Conservation (phyloP, 78 protist genomes). For the Dictyostelium discoideum region DNA sequence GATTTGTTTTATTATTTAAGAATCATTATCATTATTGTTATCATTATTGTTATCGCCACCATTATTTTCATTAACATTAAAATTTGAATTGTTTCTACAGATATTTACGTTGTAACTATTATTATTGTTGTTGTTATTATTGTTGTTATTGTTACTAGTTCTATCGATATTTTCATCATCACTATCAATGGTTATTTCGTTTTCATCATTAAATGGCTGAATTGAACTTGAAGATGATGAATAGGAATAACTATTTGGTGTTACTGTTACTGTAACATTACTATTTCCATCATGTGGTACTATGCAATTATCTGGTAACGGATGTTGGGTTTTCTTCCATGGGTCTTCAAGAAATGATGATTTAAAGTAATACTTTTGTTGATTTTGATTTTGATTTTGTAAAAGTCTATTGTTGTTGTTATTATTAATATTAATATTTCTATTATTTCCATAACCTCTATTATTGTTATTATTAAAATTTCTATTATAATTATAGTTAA, state of each 20-base stretch:
- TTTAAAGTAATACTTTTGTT: slow-evolving; percentile 18
- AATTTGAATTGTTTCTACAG: neutral
- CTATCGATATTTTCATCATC: neutral
- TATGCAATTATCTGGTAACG: neutral
- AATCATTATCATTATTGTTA: neutral
- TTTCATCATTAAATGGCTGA: neutral
- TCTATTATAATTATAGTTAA: neutral
- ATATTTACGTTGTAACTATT: neutral
- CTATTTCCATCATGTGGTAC: neutral
- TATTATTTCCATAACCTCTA: neutral
- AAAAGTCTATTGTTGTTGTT: neutral
- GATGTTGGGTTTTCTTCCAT: slow-evolving; percentile 10
- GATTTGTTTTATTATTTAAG: neutral
- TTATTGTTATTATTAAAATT: neutral
- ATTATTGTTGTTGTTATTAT: neutral
- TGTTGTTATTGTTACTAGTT: neutral
- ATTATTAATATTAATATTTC: neutral
- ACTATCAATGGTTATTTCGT: neutral
- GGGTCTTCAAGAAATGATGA: slow-evolving; percentile 45
- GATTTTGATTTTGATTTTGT: neutral
- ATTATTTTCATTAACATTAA: neutral
- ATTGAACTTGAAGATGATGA: neutral
- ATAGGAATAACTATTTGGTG: neutral
- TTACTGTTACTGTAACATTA: neutral
- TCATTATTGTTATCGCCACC: neutral